Percentiles rank a stretch among this genome's conserved stretches.
Evolutionary conservation across 345 rosid genomes (phyloP).

Genomic region (Durio zibethinus): DNA sequence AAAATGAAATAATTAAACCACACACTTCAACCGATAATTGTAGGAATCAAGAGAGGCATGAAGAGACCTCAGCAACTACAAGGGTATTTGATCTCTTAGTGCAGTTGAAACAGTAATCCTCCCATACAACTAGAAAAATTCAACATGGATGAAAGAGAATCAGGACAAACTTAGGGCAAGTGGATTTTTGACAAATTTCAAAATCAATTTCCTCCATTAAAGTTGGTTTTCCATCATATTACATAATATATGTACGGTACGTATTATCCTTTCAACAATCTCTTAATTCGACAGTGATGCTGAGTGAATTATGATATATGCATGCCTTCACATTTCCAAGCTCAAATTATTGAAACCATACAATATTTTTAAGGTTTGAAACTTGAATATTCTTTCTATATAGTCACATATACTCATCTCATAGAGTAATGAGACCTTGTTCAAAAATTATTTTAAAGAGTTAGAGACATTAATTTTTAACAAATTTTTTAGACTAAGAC

Average conservation of each 20-base stretch:
- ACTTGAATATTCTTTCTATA: too few species aligned
- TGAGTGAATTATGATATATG: not conserved
- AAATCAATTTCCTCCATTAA: not conserved
- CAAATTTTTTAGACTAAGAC: too few species aligned
- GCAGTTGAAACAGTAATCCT: not conserved
- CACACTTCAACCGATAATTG: conserved; percentile 21
- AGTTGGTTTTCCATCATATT: conserved; percentile 5
- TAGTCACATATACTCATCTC: too few species aligned
- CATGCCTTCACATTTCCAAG: too few species aligned
- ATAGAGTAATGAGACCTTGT: too few species aligned
- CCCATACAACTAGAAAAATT: not conserved
- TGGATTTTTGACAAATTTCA: conserved; percentile 14
- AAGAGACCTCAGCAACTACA: conserved; percentile 34
- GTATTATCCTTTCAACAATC: not conserved
- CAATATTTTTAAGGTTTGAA: too few species aligned
- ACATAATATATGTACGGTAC: not conserved
- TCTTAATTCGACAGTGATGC: too few species aligned
- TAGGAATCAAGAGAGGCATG: conserved; percentile 41
- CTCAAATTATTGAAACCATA: too few species aligned
- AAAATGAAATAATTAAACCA: not conserved
- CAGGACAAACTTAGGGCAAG: conserved; percentile 16
- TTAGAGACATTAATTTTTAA: too few species aligned
- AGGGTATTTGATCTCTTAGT: conserved; percentile 22
- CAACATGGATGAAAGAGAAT: not conserved
- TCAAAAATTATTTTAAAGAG: too few species aligned